These are phyloP conservation scores for Puccinellia tenuiflora DNA, from an alignment of 176 grass and related monocot species.

Conservation along the genomic window DNA sequence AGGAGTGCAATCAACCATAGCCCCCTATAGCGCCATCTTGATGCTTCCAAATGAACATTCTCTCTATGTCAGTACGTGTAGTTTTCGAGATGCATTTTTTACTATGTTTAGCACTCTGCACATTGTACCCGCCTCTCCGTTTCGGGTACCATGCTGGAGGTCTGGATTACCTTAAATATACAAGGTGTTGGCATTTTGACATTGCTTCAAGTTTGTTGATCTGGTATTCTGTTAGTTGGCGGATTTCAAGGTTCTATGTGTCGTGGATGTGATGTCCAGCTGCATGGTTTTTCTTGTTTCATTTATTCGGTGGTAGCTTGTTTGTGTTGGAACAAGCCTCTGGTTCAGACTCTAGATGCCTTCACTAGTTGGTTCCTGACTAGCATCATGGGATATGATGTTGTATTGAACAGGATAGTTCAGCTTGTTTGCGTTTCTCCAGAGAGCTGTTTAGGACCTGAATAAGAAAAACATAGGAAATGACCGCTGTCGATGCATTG, in stretches of 20 bases:
- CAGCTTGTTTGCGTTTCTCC: too few species aligned
- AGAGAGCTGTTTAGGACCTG: too few species aligned
- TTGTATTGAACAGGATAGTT: too few species aligned
- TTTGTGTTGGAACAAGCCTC: not conserved
- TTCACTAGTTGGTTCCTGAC: not conserved
- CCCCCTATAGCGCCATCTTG: not conserved
- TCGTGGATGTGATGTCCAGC: not conserved
- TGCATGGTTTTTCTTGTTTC: not conserved
- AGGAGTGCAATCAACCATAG: constrained; percentile 5
- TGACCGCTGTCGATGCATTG: too few species aligned
- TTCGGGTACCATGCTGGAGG: not conserved
- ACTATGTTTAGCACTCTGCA: not conserved
- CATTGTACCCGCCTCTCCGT: not conserved
- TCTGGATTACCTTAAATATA: not conserved
- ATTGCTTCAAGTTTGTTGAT: not conserved
- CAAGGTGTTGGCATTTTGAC: not conserved
- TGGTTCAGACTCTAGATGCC: not conserved
- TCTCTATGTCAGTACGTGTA: not conserved
- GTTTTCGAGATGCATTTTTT: constrained; percentile 17
- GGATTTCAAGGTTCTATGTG: not conserved
- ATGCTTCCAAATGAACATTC: not conserved
- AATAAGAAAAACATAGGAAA: too few species aligned
- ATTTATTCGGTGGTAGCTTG: not conserved
- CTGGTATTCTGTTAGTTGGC: not conserved
- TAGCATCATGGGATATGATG: not conserved